Evolutionary conservation across 2,329 filamentous ascomycete species (phyloP), one percentile per base, ranked within the genome.

Genomic region (Lachnellula suecica): DNA sequence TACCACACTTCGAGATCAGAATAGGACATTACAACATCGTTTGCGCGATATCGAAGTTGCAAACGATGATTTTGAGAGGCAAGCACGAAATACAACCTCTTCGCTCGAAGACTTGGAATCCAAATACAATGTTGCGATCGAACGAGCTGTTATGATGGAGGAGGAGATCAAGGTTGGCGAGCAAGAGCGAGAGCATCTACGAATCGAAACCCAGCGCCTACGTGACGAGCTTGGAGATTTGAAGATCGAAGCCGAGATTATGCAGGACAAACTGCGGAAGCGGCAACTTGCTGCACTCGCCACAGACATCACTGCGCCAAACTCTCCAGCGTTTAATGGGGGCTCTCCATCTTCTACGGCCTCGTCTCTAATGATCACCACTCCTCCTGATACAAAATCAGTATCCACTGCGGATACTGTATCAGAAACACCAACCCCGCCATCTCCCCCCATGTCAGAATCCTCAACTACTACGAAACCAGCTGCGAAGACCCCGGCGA

Each of bases 61-160:
- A 69, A 99, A 97, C 74, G 94, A 99, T 77, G 94, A 99, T 71
- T 97, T 93, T 68, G 94, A 99, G 76, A 86, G 91, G 60, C 93
- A 97, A 74, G 93, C 94, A 61, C 86, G 94, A 63, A 94, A 97
- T 71, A 97, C 93, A 24, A 92, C 91, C 31, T 97, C 92, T 41
- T 97, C 93, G 46, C 82, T 97, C 57, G 94, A 99, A 73, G 94
- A 99, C 68, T 79, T 99, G 71, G 94, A 99, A 73, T 93, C 89
- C 57, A 99, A 97, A 72, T 97, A 94, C 72, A 97, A 97, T 69
- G 83, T 95, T 51, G 84, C 92, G 4, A 95, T 99, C 62, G 94
- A 99, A 74, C 81, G 93, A 49, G 85, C 82, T 9, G 94, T 99
- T 23, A 84, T 99, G 80, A 82, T 97, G 73, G 94, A 99, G 68